These are phyloP conservation scores for Saccharomycopsis microspora DNA, from an alignment of 805 yeast genomes.

Conservation along the genomic window DNA sequence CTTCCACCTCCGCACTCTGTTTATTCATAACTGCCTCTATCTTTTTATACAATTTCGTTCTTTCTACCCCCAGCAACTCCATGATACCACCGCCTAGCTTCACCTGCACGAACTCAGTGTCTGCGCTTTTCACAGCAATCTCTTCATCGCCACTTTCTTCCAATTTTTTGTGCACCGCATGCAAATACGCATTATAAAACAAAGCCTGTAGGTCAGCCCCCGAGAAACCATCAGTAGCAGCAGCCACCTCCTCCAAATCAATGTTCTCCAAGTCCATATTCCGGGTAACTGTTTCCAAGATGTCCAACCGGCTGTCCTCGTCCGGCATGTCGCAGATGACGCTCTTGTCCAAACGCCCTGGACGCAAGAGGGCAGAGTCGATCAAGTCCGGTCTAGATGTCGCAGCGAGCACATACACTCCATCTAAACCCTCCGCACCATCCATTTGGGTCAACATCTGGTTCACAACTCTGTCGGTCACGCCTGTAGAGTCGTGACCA, in stretches of 20 bases:
- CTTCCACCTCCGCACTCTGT: not conserved
- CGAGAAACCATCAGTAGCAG: constrained; percentile 61
- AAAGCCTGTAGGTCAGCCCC: constrained; percentile 95
- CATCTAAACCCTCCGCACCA: constrained; percentile 96
- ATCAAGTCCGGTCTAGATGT: constrained; percentile 93
- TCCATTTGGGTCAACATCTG: constrained; percentile 97
- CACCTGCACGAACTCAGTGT: constrained; percentile 20
- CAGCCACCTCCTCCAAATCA: constrained; percentile 44
- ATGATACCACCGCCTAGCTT: constrained; percentile 15
- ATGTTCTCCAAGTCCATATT: constrained; percentile 48
- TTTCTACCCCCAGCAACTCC: constrained; percentile 29
- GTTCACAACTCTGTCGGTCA: constrained; percentile 93
- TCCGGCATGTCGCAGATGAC: constrained; percentile 84
- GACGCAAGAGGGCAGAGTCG: constrained; percentile 88
- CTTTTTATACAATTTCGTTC: constrained; percentile 30
- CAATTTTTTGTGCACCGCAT: constrained; percentile 67
- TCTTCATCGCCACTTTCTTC: constrained; percentile 27
- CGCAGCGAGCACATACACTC: constrained; percentile 93
- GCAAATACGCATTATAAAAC: constrained; percentile 82
- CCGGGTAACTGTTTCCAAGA: constrained; percentile 43
- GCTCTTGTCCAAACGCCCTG: constrained; percentile 91
- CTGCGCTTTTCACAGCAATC: constrained; percentile 15
- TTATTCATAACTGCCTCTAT: constrained; percentile 27
- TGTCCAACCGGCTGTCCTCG: constrained; percentile 59
- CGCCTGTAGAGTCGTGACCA: constrained; percentile 97